Conservation (phyloP, 2,329 filamentous ascomycete species). For the Myriosclerotinia curreyana region DNA sequence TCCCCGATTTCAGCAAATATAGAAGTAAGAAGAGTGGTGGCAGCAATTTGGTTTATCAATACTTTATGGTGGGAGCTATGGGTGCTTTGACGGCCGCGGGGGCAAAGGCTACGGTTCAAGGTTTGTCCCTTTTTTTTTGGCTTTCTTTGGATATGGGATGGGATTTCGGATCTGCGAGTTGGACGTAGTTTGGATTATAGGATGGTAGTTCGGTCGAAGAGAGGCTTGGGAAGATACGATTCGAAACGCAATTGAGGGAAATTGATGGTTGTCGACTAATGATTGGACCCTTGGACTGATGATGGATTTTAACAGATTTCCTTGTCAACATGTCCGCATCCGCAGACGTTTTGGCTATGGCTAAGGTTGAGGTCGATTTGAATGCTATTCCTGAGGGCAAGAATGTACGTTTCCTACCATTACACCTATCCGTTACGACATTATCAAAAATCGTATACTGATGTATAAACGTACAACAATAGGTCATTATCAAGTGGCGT, state of each 20-base stretch:
- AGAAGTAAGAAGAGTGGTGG: constrained; percentile 64
- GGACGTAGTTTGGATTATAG: background rate
- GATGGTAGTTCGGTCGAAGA: background rate
- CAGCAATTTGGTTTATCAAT: constrained; percentile 84
- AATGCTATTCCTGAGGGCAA: constrained; percentile 94
- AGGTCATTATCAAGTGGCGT: constrained; percentile 99
- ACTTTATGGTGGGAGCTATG: constrained; percentile 98
- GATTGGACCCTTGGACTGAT: constrained; percentile 12
- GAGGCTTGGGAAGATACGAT: background rate
- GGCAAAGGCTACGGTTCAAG: constrained; percentile 96
- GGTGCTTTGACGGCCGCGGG: constrained; percentile 88
- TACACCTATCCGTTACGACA: background rate
- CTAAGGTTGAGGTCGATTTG: constrained; percentile 98
- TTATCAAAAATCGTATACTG: background rate
- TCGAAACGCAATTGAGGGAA: constrained; percentile 21
- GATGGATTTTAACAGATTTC: constrained; percentile 68
- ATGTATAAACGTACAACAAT: constrained; percentile 22
- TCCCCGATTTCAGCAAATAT: constrained; percentile 91
- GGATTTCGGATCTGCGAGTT: constrained; percentile 6
- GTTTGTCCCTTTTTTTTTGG: constrained; percentile 48
- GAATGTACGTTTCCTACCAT: constrained; percentile 73
- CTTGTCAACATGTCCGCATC: constrained; percentile 99
- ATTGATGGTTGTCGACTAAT: constrained; percentile 29
- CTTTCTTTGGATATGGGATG: constrained; percentile 13
- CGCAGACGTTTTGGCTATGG: constrained; percentile 96